phyloP scores from a whole-genome alignment of 352 stramenopile genomes.

The Pythium coloratum region DNA sequence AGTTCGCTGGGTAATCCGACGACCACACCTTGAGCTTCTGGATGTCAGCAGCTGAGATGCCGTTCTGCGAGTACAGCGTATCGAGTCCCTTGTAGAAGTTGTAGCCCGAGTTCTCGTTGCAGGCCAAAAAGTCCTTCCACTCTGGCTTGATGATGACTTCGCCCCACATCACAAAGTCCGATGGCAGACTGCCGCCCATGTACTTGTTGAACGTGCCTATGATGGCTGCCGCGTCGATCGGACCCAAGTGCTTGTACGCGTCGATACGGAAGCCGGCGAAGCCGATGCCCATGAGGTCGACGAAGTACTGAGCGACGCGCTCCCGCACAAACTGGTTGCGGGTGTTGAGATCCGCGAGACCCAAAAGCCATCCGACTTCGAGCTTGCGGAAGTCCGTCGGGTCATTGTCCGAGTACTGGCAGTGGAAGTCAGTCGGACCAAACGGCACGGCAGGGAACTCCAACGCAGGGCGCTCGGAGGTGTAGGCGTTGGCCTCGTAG shows the following conservation, averaged over 20 bases:
- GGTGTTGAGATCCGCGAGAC: slow-evolving; percentile 58
- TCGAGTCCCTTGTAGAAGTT: slow-evolving; percentile 70
- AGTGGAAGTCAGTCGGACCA: slow-evolving; percentile 65
- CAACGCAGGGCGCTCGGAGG: slow-evolving; percentile 38
- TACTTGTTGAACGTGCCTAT: slow-evolving; percentile 50
- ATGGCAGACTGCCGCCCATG: slow-evolving; percentile 58
- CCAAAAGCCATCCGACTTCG: slow-evolving; percentile 49
- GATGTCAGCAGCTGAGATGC: slow-evolving; percentile 55
- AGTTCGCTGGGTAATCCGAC: slow-evolving; percentile 58
- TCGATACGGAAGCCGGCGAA: slow-evolving; percentile 71
- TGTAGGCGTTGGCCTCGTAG: slow-evolving; percentile 46
- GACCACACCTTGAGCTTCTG: slow-evolving; percentile 79
- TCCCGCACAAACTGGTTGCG: slow-evolving; percentile 56
- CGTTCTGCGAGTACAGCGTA: slow-evolving; percentile 36
- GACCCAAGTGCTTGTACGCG: slow-evolving; percentile 63
- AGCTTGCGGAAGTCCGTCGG: slow-evolving; percentile 39
- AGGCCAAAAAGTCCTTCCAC: slow-evolving; percentile 44
- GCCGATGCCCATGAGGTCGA: slow-evolving; percentile 64
- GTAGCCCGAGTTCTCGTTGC: slow-evolving; percentile 50
- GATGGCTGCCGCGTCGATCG: slow-evolving; percentile 48
- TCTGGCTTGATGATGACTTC: slow-evolving; percentile 47
- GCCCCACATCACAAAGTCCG: slow-evolving; percentile 65
- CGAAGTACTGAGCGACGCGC: slow-evolving; percentile 68
- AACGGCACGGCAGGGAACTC: slow-evolving; percentile 67
- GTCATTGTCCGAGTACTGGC: slow-evolving; percentile 39